Evolutionary conservation across 139 green algal genomes (phyloP).

Genomic region (Yamagishiella unicocca): DNA sequence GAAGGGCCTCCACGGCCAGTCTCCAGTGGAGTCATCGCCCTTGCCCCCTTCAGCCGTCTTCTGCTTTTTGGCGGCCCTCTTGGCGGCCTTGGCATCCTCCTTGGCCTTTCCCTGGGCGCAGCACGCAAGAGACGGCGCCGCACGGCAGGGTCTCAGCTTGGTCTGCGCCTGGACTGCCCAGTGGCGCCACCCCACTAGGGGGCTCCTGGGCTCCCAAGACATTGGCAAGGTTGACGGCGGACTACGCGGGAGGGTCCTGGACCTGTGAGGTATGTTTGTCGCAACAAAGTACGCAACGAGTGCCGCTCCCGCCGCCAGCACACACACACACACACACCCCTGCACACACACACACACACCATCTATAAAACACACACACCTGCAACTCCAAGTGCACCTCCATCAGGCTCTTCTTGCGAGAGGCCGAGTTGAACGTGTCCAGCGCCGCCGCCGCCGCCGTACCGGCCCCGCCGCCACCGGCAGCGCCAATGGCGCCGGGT

Average conservation of each 20-base stretch:
- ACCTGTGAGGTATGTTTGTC: no score
- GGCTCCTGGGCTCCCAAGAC: no score
- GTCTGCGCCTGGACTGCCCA: not conserved
- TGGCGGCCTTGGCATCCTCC: slow-evolving; percentile 17
- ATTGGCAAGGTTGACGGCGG: no score
- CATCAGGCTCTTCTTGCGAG: slow-evolving; percentile 77
- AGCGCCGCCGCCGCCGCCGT: slow-evolving; percentile 34
- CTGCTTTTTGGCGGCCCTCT: slow-evolving; percentile 15
- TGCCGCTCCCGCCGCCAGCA: no score
- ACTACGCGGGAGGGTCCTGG: no score
- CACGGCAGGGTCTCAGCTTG: no score
- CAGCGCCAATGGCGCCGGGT: not conserved
- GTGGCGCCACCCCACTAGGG: no score
- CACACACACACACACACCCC: no score
- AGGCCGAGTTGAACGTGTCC: slow-evolving; percentile 55
- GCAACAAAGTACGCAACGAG: no score
- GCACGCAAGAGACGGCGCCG: not conserved
- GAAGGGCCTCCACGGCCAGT: slow-evolving; percentile 79
- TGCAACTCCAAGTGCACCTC: slow-evolving; percentile 72
- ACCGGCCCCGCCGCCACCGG: no score
- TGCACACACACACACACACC: no score
- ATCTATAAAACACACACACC: slow-evolving; percentile 11
- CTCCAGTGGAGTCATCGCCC: not conserved
- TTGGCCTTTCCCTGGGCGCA: slow-evolving; percentile 32
- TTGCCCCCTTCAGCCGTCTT: not conserved